Percentiles rank a stretch among this genome's conserved stretches.
Evolutionary conservation across 2,329 filamentous ascomycete genomes (phyloP).

Genomic region (Aspergillus sp.): DNA sequence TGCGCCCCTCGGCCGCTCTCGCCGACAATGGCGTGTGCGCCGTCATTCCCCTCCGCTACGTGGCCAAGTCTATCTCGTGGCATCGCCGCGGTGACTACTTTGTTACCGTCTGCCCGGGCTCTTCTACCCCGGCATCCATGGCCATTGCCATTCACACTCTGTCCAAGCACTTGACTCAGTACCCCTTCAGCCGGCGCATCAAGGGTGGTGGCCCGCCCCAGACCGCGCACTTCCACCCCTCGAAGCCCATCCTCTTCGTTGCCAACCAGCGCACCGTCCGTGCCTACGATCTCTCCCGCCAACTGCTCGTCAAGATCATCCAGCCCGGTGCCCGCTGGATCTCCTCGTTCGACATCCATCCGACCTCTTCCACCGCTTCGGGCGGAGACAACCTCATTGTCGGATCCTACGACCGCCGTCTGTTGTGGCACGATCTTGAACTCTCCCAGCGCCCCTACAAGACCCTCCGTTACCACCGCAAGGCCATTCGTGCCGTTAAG

Average conservation of each 20-base stretch:
- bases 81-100: constrained; percentile 94
- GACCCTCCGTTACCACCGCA: constrained; percentile 89
- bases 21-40: constrained; percentile 76
- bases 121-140: constrained; percentile 50
- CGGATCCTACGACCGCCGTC: constrained; percentile 87
- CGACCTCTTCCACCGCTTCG: constrained; percentile 83
- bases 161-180: constrained; percentile 90
- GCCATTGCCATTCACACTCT: constrained; percentile 94
- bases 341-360: constrained; percentile 88
- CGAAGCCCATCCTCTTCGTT: constrained; percentile 89
- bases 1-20: constrained; percentile 71
- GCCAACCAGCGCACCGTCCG: constrained; percentile 92
- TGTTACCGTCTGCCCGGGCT: constrained; percentile 77
- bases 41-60: constrained; percentile 75
- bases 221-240: constrained; percentile 91
- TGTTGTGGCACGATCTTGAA: constrained; percentile 97
- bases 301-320: constrained; percentile 88
- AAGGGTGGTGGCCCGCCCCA: constrained; percentile 76
- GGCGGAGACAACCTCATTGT: constrained; percentile 93
- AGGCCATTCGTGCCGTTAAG: constrained; percentile 85
- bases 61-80: constrained; percentile 88
- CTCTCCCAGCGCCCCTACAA: constrained; percentile 90
- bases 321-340: constrained; percentile 95
- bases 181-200: constrained; percentile 77
- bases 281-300: constrained; percentile 87